phyloP scores from a whole-genome alignment of 495 filamentous ascomycete species.

The Annulohypoxylon bovei region DNA sequence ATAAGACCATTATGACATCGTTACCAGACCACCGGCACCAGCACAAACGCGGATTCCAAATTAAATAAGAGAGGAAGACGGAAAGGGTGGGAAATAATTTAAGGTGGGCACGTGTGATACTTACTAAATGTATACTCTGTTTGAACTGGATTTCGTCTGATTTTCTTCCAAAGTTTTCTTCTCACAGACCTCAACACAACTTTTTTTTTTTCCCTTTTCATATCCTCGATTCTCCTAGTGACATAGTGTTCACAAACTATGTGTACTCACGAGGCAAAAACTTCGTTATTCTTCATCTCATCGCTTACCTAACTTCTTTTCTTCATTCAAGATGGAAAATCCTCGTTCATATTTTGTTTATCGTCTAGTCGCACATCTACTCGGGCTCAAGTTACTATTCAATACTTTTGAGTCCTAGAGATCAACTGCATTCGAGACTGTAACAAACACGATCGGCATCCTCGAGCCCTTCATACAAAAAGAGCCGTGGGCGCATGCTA shows the following conservation, averaged over 20 bases:
- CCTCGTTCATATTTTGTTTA: conserved; percentile 7
- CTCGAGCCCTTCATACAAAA: conserved; percentile 22
- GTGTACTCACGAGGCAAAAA: background rate
- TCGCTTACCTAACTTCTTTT: background rate
- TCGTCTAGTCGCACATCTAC: conserved; percentile 5
- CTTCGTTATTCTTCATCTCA: background rate
- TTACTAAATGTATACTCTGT: background rate
- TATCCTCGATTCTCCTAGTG: background rate
- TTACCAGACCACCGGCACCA: conserved; percentile 2
- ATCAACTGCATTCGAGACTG: conserved; percentile 13
- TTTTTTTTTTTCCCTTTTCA: background rate
- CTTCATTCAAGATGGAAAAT: conserved; percentile 11
- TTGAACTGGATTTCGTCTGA: background rate
- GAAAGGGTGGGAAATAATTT: background rate
- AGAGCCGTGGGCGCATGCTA: conserved; percentile 25
- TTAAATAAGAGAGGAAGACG: background rate
- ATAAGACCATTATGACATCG: conserved; percentile 27
- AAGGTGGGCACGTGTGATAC: conserved; percentile 7
- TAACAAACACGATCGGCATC: conserved; percentile 19
- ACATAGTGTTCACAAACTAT: background rate
- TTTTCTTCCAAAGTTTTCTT: background rate
- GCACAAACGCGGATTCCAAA: background rate
- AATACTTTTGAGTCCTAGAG: conserved; percentile 9
- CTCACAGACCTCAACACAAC: background rate
- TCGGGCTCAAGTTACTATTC: background rate